Percentiles rank a stretch among this genome's conserved stretches.
These are phyloP conservation scores for Balansia obtecta DNA, from an alignment of 2,329 filamentous ascomycete genomes.

Conservation along the genomic window DNA sequence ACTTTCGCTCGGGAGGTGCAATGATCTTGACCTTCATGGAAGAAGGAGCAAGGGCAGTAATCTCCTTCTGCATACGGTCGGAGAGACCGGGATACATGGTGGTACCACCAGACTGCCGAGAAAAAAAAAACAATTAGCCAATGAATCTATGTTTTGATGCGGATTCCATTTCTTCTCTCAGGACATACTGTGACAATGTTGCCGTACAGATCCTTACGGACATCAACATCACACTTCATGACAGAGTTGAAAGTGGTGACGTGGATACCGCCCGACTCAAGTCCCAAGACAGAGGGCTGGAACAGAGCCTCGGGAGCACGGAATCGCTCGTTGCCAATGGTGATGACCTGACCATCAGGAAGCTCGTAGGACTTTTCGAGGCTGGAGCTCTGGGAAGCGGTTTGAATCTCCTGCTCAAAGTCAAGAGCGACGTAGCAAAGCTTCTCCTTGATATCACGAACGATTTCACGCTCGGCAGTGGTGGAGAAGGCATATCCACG, in stretches of 20 bases:
- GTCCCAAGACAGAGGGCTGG: conserved; percentile 96
- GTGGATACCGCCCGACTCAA: conserved; percentile 97
- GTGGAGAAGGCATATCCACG: conserved; percentile 99
- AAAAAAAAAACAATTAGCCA: conserved; percentile 1
- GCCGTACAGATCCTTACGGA: conserved; percentile 99
- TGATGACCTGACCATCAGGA: conserved; percentile 98
- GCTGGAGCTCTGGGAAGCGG: conserved; percentile 94
- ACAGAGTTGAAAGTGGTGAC: conserved; percentile 99
- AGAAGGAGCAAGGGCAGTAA: conserved; percentile 95
- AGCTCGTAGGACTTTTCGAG: conserved; percentile 99
- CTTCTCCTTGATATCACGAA: conserved; percentile 99
- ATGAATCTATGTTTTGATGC: too few relatives aligned
- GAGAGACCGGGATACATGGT: conserved; percentile 99
- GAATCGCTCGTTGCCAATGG: conserved; percentile 99
- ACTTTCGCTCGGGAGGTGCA: conserved; percentile 99
- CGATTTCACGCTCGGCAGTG: conserved; percentile 99
- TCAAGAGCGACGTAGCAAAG: conserved; percentile 99
- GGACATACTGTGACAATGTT: conserved; percentile 98
- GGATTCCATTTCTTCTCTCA: neutral
- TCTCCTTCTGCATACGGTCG: conserved; percentile 99
- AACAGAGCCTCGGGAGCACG: conserved; percentile 98
- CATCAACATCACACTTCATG: conserved; percentile 99
- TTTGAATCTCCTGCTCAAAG: conserved; percentile 99
- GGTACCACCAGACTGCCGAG: conserved; percentile 88
- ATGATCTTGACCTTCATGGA: conserved; percentile 99